Evolutionary conservation across 345 rosid genomes (phyloP).

Genomic region (Gossypioides kirkii): DNA sequence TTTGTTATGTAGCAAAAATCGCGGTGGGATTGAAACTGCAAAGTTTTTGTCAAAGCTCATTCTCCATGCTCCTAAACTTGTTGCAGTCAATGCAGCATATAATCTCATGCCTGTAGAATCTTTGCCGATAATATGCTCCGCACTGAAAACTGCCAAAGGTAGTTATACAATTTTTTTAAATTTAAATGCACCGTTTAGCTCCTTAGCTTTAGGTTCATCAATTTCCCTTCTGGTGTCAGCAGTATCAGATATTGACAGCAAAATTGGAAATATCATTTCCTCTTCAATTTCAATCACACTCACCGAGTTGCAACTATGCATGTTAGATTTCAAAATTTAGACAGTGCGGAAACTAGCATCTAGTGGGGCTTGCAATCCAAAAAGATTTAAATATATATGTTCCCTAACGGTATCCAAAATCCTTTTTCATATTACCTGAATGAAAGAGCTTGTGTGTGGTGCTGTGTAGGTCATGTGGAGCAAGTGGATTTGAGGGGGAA

Average conservation of each 20-base stretch:
- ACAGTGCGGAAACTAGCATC: not conserved
- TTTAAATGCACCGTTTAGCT: not conserved
- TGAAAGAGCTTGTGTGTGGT: conserved; percentile 1
- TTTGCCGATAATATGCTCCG: conserved; percentile 46
- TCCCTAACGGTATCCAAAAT: not conserved
- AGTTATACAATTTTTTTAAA: not conserved
- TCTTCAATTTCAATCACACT: not conserved
- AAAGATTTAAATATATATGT: not conserved
- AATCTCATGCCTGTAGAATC: conserved; percentile 83
- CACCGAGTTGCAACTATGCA: not conserved
- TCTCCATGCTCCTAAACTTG: conserved; percentile 50
- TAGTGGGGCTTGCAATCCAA: not conserved
- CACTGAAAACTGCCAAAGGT: conserved; percentile 58
- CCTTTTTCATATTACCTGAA: not conserved
- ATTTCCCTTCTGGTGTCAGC: not conserved
- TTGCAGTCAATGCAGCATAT: conserved; percentile 51
- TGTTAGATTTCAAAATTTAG: conserved; percentile 1
- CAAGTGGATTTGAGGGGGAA: conserved; percentile 78
- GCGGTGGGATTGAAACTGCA: conserved; percentile 72
- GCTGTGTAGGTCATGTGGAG: conserved; percentile 50
- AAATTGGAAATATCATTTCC: not conserved
- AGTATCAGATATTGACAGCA: not conserved
- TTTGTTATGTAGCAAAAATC: conserved; percentile 65
- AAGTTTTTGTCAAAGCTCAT: conserved; percentile 70
- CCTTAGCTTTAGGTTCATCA: not conserved